phyloP scores from a whole-genome alignment of 2,329 filamentous ascomycete genomes.

The Berkeleyomyces basicola region DNA sequence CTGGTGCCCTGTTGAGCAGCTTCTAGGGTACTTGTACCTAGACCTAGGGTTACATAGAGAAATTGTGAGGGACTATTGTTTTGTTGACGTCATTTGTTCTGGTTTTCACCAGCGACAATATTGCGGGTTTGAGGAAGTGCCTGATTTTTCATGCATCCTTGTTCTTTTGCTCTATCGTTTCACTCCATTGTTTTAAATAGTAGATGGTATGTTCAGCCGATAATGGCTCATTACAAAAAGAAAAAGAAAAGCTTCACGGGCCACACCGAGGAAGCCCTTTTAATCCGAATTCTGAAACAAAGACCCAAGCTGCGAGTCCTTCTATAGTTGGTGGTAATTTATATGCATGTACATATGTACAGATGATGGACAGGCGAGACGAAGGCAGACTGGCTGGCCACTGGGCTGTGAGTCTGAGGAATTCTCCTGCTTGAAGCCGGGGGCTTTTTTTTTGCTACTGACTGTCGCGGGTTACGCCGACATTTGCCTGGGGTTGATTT shows the following conservation, averaged over 20 bases:
- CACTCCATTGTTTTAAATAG: no score
- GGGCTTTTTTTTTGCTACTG: no score
- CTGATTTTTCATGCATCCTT: not conserved
- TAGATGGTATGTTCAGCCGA: not conserved
- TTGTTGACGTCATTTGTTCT: not conserved
- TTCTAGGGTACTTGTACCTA: not conserved
- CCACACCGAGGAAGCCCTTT: not conserved
- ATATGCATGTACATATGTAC: not conserved
- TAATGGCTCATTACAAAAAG: not conserved
- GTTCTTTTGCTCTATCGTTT: not conserved
- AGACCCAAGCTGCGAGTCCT: not conserved
- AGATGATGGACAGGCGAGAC: not conserved
- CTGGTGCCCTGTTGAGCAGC: not conserved
- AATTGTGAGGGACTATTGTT: not conserved
- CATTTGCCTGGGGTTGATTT: not conserved
- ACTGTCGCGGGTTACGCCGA: not conserved
- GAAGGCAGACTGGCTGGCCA: no score
- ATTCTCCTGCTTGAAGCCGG: not conserved
- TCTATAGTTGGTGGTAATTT: not conserved
- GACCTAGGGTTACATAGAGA: not conserved
- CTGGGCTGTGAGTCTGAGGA: not conserved
- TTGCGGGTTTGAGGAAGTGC: not conserved
- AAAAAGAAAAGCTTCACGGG: not conserved
- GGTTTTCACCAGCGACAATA: not conserved
- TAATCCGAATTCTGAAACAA: no score